Conservation (phyloP, 306 rosid genomes). For the Canavalia ensiformis region DNA sequence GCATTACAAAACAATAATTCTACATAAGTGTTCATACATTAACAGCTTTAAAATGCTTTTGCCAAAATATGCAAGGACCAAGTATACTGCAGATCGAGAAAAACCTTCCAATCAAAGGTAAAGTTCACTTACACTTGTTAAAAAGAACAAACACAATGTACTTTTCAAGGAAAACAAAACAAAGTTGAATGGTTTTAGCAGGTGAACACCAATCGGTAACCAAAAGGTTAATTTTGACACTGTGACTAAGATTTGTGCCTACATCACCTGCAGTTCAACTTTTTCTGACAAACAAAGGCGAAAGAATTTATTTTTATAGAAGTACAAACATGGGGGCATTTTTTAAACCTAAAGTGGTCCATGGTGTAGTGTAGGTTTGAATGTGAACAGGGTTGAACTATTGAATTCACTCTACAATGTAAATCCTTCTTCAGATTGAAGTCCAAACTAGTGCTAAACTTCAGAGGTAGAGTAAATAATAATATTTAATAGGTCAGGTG, state of each 20-base stretch:
- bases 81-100: slow-evolving; percentile 9
- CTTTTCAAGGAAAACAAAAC: not conserved
- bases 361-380: not conserved
- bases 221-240: not conserved
- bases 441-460: not conserved
- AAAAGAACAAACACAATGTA: not conserved
- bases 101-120: slow-evolving; percentile 9
- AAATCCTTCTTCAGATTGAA: not conserved
- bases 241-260: not conserved
- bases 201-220: not conserved
- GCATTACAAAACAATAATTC: slow-evolving; percentile 10
- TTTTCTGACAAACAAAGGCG: not conserved
- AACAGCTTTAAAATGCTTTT: slow-evolving; percentile 7
- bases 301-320: not conserved
- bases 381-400: not conserved
- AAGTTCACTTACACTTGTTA: not conserved
- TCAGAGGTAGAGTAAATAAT: not conserved
- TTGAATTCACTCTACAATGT: not conserved
- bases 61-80: slow-evolving; percentile 16
- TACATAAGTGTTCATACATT: not conserved
- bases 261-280: not conserved
- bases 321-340: not conserved
- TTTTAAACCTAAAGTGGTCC: not conserved
- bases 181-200: not conserved
- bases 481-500: slow-evolving; percentile 2